Conservation (phyloP, 441 rosid genomes). For the Mallotus repandus region DNA sequence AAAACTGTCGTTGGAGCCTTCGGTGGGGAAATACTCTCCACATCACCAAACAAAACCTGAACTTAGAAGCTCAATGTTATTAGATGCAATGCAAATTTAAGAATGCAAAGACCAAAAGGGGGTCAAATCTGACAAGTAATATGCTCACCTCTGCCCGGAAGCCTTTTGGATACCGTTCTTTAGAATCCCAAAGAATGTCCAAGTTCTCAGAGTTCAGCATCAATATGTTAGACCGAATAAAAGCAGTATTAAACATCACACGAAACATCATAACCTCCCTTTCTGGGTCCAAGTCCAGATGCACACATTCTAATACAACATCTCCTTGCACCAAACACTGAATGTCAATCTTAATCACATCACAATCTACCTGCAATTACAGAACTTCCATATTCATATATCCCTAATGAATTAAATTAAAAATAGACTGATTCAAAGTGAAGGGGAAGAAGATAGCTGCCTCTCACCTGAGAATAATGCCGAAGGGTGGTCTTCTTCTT, state of each 20-base stretch:
- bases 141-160: conserved; percentile 82
- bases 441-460: conserved; percentile 10
- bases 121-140: conserved; percentile 4
- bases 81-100: not conserved
- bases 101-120: not conserved
- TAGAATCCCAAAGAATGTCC: conserved; percentile 96
- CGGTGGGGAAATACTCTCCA: conserved; percentile 62
- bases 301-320: conserved; percentile 93
- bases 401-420: conserved; percentile 19
- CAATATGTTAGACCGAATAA: conserved; percentile 94
- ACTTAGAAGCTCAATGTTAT: conserved; percentile 21
- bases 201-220: conserved; percentile 89
- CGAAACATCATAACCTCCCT: conserved; percentile 99
- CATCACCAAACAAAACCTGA: conserved; percentile 95
- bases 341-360: conserved; percentile 89
- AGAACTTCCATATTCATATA: conserved; percentile 16
- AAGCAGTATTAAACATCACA: conserved; percentile 91
- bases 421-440: not conserved
- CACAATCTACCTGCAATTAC: conserved; percentile 79
- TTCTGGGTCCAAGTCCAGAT: conserved; percentile 81
- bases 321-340: conserved; percentile 98
- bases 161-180: conserved; percentile 88
- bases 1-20: conserved; percentile 62
- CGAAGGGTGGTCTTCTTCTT: conserved; percentile 63
- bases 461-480: conserved; percentile 73